phyloP scores from a whole-genome alignment of 331 rosid genomes.

The Malus hybrid region DNA sequence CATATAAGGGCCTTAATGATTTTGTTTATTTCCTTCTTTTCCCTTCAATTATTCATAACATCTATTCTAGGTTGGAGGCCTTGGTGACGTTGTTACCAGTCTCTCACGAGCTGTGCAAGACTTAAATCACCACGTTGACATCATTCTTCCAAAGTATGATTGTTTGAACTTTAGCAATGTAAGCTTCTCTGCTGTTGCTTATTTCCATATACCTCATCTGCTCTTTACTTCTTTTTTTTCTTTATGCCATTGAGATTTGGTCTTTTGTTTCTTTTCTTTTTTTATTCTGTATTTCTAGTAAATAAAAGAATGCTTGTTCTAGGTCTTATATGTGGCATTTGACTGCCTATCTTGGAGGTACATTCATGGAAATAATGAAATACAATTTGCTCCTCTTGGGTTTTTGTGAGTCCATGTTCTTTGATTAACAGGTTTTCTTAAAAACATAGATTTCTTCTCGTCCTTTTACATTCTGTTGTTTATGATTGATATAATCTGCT shows the following conservation, averaged over 20 bases:
- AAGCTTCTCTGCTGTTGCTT: slow-evolving; percentile 36
- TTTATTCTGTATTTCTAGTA: not conserved
- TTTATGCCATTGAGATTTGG: not conserved
- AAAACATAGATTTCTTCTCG: not conserved
- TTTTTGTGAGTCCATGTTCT: not conserved
- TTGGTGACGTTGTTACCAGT: slow-evolving; percentile 87
- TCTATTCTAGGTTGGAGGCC: slow-evolving; percentile 81
- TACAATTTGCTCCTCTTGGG: not conserved
- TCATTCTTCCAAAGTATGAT: slow-evolving; percentile 82
- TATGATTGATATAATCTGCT: too few relatives aligned
- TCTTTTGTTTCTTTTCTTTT: not conserved
- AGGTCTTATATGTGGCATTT: slow-evolving; percentile 1
- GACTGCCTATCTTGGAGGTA: not conserved
- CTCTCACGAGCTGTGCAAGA: slow-evolving; percentile 80
- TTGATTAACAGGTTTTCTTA: not conserved
- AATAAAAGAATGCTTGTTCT: slow-evolving; percentile 7
- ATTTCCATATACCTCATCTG: slow-evolving; percentile 1
- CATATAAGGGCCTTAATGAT: not conserved
- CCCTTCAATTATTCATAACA: slow-evolving; percentile 1
- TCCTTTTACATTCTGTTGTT: not conserved
- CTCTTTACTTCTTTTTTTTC: not conserved
- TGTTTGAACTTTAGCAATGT: slow-evolving; percentile 69
- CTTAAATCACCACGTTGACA: slow-evolving; percentile 63
- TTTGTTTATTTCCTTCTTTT: not conserved
- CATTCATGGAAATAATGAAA: too few relatives aligned